phyloP scores from a whole-genome alignment of 495 filamentous ascomycete species.

The Friedmanniomyces endolithicus region DNA sequence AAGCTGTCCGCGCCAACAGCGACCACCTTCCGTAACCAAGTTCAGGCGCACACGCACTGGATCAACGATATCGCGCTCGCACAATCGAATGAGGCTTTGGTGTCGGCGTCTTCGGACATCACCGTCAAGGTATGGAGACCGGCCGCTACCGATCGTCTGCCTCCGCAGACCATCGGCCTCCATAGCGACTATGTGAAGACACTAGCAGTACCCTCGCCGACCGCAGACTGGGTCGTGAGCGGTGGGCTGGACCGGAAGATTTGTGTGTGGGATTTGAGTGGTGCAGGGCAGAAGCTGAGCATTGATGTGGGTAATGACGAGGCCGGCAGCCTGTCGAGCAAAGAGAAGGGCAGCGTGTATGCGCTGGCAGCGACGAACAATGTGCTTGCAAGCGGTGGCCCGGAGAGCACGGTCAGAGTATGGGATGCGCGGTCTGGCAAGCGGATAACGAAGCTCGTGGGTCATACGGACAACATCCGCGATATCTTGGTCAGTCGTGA shows the following conservation, averaged over 20 bases:
- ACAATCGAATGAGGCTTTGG: conserved; percentile 66
- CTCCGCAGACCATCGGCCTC: conserved; percentile 73
- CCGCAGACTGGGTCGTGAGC: conserved; percentile 85
- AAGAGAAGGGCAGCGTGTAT: conserved; percentile 89
- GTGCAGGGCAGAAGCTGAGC: conserved; percentile 67
- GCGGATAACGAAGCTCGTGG: conserved; percentile 87
- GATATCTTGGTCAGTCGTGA: conserved; percentile 79
- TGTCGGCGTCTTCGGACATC: conserved; percentile 90
- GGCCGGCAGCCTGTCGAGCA: conserved; percentile 58
- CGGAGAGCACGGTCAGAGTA: conserved; percentile 81
- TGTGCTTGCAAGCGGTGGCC: conserved; percentile 83
- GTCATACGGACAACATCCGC: conserved; percentile 93
- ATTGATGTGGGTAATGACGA: conserved; percentile 75
- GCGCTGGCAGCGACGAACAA: conserved; percentile 62
- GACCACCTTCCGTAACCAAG: conserved; percentile 76
- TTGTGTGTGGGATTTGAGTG: conserved; percentile 82
- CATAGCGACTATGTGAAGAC: conserved; percentile 96
- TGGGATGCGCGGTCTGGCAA: conserved; percentile 90
- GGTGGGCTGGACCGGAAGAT: conserved; percentile 89
- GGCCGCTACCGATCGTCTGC: conserved; percentile 50
- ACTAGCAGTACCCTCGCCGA: conserved; percentile 59
- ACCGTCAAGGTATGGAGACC: conserved; percentile 93
- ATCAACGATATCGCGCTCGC: conserved; percentile 91
- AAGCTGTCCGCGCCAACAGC: conserved; percentile 19
- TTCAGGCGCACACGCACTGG: conserved; percentile 98